Base-by-base conservation (phyloP, 305 asterid genomes). In the Fraxinus angustifolia region DNA sequence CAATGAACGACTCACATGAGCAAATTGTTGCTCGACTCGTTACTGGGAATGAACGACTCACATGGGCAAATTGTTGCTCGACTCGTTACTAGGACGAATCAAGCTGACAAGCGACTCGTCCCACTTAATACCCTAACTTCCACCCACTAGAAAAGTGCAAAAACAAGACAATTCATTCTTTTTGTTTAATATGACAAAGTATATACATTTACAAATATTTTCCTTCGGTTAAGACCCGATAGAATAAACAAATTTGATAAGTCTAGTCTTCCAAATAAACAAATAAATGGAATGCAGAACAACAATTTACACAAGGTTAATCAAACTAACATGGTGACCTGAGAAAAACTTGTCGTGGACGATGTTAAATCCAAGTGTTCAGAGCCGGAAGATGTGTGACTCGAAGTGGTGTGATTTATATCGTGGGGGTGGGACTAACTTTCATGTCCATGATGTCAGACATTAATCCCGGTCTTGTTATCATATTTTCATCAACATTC, bases 391-490 rank as follows among this genome's bases (percentile, higher is more conserved):
- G 35, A 65, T 8, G 34, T 65, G 35, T 10, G 28, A 65, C n/a
- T 26, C 3, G 6, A 26, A 65, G 73, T 10, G 35, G 7, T 65
- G 73, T 65, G 35, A 28, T 65, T 28, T 35, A 28, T 26, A 65
- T 65, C 73, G 1, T 65, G 17, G n/a, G 72, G 35, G 30, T 65
- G 34, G 72, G 72, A 23, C 34, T 26, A 26, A 10, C 17, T 12
- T 65, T 65, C 73, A 65, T 26, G n/a, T 65, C 73, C 73, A 65
- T 23, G 17, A 65, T 0, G 23, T 65, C 73, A 4, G 73, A 65
- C 19, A 65, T 28, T 60, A 89, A 67, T 11, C 89, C 91, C 8
- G 91, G 91, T 53, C 82, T 89, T 72, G 89, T 85, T 74, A 89
- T 84, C 76, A 76, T 71, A 36, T 86, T 73, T 26, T 90, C 94